phyloP scores from a whole-genome alignment of 108 stramenopile species.

The Nitzschia putrida region DNA sequence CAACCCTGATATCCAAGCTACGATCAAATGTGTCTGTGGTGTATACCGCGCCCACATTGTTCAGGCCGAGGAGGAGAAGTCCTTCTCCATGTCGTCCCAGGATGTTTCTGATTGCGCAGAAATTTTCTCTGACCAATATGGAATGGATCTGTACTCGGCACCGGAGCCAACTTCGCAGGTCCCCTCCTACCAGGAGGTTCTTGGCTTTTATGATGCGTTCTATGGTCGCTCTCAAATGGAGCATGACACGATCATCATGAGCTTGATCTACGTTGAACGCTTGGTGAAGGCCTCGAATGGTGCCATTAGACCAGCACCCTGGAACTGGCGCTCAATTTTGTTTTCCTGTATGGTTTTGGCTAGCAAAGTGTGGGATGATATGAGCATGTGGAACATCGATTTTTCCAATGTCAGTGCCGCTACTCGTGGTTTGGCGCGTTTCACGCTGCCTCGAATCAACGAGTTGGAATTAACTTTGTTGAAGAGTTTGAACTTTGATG shows the following conservation, averaged over 20 bases:
- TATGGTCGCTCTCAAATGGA: conserved; percentile 89
- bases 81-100: background rate
- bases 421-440: conserved; percentile 44
- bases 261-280: conserved; percentile 94
- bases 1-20: conserved; percentile 91
- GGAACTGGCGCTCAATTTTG: conserved; percentile 91
- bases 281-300: conserved; percentile 89
- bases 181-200: conserved; percentile 69
- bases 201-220: conserved; percentile 77
- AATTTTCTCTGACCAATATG: conserved; percentile 7
- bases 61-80: conserved; percentile 34
- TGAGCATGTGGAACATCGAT: conserved; percentile 96
- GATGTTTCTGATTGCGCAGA: background rate
- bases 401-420: conserved; percentile 73
- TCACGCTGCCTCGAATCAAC: conserved; percentile 87
- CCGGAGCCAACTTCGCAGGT: conserved; percentile 6
- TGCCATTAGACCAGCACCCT: conserved; percentile 54
- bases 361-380: conserved; percentile 97
- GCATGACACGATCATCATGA: conserved; percentile 93
- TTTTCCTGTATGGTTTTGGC: conserved; percentile 92
- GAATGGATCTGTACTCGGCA: background rate
- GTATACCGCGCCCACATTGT: conserved; percentile 89
- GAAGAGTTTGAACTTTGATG: conserved; percentile 75
- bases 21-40: conserved; percentile 92
- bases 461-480: conserved; percentile 86